Evolutionary conservation across 2,329 filamentous ascomycete species (phyloP), one percentile per base, ranked within the genome.

Genomic region (Reticulascus tulasneorum): DNA sequence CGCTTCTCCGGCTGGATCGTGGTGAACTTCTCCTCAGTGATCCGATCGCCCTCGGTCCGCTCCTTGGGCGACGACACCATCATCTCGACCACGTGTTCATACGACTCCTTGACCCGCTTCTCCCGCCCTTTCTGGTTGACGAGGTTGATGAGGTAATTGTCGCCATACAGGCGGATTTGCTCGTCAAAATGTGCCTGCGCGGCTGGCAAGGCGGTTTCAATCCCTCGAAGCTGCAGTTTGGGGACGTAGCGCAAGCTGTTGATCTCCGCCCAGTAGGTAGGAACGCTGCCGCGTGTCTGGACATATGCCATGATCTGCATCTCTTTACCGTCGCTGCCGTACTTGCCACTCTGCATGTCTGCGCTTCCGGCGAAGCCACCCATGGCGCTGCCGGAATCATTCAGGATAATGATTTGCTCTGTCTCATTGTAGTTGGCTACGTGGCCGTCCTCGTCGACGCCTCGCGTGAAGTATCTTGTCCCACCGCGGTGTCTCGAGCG

Each of bases 401-500:
- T 97, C 49, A 97, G 64, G 23, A 98, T 79, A 42, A 95, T 74
- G 22, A 93, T 73, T 58, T 98, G 93, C 58, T 98, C 93, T 1
- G 93, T 97, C 70, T 98, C 93, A 57, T 98, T 98, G 73, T 91
- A 98, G 60, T 98, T 98, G 47, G 93, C 88, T n/a, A 93, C 93
- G 58, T 97, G 81, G 17, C 93, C 93, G 44, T 93, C 74, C 47
- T 95, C 90, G 55, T 98, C 91, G 29, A 97, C 79, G 33, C 93
- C 93, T 47, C 93, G 82, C 3, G 93, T 94, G 58, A 98, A 93
- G 65, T 96, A 97, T 56, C 94, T 75, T 12, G 93, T 97, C 28
- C 93, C 93, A 23, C 83, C 90, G 44, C 91, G 79, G 61, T 93
- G 82, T 48, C 94, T 78, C 16, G 90, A 95, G 50, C 93, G 79